Percentiles rank a stretch among this genome's conserved stretches.
Conservation (phyloP, 2,329 filamentous ascomycete genomes). For the Chaetomiaceae sp. region DNA sequence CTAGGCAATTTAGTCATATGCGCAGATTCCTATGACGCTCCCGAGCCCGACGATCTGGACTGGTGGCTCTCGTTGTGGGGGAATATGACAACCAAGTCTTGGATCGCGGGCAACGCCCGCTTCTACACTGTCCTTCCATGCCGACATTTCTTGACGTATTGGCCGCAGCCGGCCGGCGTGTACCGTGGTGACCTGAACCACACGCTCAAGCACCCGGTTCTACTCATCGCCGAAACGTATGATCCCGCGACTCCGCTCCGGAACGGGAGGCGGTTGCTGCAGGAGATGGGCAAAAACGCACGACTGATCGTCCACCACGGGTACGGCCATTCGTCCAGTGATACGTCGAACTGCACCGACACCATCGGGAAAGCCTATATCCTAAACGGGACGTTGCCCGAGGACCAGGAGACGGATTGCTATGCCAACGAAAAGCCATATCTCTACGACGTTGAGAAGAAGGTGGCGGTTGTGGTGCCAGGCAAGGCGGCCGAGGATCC, state of each 20-base stretch:
- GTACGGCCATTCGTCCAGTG: slow-evolving; percentile 46
- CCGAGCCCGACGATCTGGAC: slow-evolving; percentile 36
- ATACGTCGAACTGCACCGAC: slow-evolving; percentile 44
- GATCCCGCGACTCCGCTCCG: slow-evolving; percentile 48
- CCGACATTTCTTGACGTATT: slow-evolving; percentile 42
- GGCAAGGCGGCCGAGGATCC: slow-evolving; percentile 12
- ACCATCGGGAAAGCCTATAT: slow-evolving; percentile 39
- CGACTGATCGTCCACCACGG: slow-evolving; percentile 46
- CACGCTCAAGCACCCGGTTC: slow-evolving; percentile 40
- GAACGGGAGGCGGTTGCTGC: slow-evolving; percentile 41
- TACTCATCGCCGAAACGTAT: slow-evolving; percentile 47
- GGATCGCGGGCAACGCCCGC: slow-evolving; percentile 45
- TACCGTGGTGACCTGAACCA: slow-evolving; percentile 44
- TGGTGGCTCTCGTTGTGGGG: slow-evolving; percentile 46
- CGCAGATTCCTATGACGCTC: slow-evolving; percentile 43
- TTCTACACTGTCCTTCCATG: slow-evolving; percentile 44
- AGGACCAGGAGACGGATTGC: slow-evolving; percentile 41
- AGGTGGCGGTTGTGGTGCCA: not conserved
- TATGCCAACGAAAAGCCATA: slow-evolving; percentile 48
- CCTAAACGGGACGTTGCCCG: slow-evolving; percentile 38
- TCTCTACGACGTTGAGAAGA: slow-evolving; percentile 34
- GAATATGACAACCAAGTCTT: slow-evolving; percentile 43
- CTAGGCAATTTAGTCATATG: slow-evolving; percentile 42
- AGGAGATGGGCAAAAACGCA: slow-evolving; percentile 47
- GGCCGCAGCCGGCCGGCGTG: slow-evolving; percentile 43